Evolutionary conservation across 768 basidiomycete species (phyloP), one percentile per base, ranked within the genome.

Genomic region (Favolaschia claudopus): DNA sequence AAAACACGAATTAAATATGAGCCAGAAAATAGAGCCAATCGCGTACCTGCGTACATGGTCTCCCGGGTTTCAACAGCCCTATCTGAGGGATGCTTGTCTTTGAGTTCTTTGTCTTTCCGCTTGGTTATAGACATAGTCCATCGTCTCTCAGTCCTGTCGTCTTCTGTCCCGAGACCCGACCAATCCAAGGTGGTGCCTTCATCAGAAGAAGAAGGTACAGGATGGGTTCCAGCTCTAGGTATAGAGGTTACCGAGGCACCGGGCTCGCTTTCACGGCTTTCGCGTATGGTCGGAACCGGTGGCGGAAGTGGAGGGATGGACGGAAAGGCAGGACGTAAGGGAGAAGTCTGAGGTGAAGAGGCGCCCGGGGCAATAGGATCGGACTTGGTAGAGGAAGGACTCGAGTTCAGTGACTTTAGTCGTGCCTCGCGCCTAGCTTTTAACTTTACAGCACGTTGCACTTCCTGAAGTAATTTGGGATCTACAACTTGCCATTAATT

Each of bases 351-450:
- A 13, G 44, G 14, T 15, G 71, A 60, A 15, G 73, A 67, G 29
- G 73, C 43, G 22, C 72, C 65, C 28, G 69, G 54, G 22, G 66
- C 60, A 39, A n/a, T n/a, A n/a, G 67, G 59, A 13, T 72, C 22
- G 63, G 60, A 39, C 74, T 76, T 46, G 55, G 57, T 38, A 47
- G 60, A 60, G 2, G 67, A 69, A 52, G 65, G 63, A 29, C 67
- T 57, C 15, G 64, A 56, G 40, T 69, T 57, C 19, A 59, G 51
- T 7, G 76, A 67, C 58, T 74, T 74, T 28, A 84, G 69, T 37
- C 90, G 85, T 47, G 89, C 89, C 65, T 92, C 91, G 25, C 90
- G 84, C 44, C 88, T 82, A 25, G 89, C 88, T 71, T 92, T 92
- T 48, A 91, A 74, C 55, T 84, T 85, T 28, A 93, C 69, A 6